Conservation (phyloP, 768 basidiomycete genomes). For the Lactarius pseudohatsudake region DNA sequence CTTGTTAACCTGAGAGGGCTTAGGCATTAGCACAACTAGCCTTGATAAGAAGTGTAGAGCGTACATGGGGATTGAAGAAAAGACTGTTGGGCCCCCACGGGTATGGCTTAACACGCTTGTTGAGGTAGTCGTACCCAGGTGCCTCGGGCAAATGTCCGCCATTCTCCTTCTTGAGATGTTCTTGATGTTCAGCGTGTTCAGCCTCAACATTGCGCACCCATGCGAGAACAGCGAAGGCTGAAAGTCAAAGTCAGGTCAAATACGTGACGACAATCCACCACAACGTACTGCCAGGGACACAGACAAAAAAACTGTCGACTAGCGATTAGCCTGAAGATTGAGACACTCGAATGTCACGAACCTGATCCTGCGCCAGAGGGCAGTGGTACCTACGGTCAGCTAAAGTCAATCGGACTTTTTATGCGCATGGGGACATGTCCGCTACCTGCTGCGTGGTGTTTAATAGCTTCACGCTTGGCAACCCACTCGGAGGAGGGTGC, state of each 20-base stretch:
- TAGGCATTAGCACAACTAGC: constrained; percentile 14
- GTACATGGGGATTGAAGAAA: constrained; percentile 76
- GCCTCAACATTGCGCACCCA: constrained; percentile 55
- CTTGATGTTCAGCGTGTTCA: constrained; percentile 69
- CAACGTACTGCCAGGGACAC: constrained; percentile 69
- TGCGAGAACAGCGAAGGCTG: constrained; percentile 34
- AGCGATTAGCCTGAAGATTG: constrained; percentile 15
- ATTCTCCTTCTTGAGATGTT: constrained; percentile 71
- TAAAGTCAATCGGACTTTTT: constrained; percentile 21
- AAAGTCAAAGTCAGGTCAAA: constrained; percentile 26
- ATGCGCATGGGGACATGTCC: constrained; percentile 16
- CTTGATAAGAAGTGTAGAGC: constrained; percentile 31
- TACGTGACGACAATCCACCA: background rate
- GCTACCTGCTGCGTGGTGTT: constrained; percentile 66
- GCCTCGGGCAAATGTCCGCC: constrained; percentile 67
- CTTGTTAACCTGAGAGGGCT: constrained; percentile 56
- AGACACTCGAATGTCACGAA: constrained; percentile 35
- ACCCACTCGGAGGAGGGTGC: constrained; percentile 46
- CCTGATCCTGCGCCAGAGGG: constrained; percentile 89
- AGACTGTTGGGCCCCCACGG: constrained; percentile 85
- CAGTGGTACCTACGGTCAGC: constrained; percentile 56
- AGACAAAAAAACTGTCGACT: constrained; percentile 63
- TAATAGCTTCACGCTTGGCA: constrained; percentile 54
- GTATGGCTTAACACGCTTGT: constrained; percentile 73
- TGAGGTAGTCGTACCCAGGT: constrained; percentile 76